These are phyloP conservation scores for Geum urbanum DNA, from an alignment of 306 rosid species.

Conservation along the genomic window DNA sequence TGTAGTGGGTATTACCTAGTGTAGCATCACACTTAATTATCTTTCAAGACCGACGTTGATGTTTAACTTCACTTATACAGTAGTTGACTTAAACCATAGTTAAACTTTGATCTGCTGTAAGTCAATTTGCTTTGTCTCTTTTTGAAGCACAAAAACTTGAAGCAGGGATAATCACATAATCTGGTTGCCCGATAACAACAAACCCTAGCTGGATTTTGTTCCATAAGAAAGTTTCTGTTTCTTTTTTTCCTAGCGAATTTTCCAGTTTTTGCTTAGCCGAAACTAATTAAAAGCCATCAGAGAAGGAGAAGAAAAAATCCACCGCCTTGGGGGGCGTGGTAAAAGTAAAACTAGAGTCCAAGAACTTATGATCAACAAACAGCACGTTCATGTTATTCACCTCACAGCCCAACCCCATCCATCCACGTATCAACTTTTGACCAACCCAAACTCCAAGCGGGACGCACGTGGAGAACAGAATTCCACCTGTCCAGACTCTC, in stretches of 20 bases:
- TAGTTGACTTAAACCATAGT: not conserved
- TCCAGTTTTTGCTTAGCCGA: not conserved
- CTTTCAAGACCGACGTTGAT: not conserved
- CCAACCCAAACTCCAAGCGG: not conserved
- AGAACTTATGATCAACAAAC: not conserved
- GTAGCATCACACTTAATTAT: not conserved
- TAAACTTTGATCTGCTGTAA: not conserved
- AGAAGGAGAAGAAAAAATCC: not conserved
- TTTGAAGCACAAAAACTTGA: not conserved
- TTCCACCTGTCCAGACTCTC: not conserved
- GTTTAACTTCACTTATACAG: not conserved
- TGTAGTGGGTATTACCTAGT: conserved; percentile 1
- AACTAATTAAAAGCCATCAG: not conserved
- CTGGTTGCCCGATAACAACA: not conserved
- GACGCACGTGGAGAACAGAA: conserved; percentile 18
- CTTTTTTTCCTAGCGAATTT: not conserved
- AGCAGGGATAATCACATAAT: not conserved
- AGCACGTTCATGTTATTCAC: not conserved
- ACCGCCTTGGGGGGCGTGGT: not conserved
- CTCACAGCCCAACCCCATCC: not conserved
- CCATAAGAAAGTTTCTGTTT: not conserved
- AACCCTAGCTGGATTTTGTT: not conserved
- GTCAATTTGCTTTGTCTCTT: not conserved
- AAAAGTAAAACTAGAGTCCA: not conserved
- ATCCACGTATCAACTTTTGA: not conserved